Evolutionary conservation across 371 early-diverging fungal species (phyloP), one percentile per base, ranked within the genome.

Genomic region (Paramicrosporidium saccamoebae): DNA sequence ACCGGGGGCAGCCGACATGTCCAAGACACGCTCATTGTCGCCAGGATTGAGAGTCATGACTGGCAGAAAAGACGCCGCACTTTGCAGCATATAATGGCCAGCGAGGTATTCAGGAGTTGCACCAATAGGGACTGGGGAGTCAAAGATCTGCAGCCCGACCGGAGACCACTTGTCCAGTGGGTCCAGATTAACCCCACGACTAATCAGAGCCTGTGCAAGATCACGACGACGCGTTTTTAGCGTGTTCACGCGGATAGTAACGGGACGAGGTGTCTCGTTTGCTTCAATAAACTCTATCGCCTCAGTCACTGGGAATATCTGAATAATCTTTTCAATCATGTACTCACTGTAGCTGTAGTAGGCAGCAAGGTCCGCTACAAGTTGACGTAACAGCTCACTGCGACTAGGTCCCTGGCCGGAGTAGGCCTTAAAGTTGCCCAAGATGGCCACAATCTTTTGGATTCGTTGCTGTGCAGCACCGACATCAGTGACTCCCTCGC

Each of bases 1-100:
- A 26, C 98, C 98, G 4, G 98, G 98, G n/a, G 97, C 90, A 13
- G 92, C 68, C 27, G 84, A 82, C 94, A 98, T 88, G 48, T 98
- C 98, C 14, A 96, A 50, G n/a, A 94, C 61, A 23, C 65, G 58
- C 32, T 90, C 82, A 33, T 73, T 54, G 25, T 74, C 77, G 41
- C 73, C 67, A 17, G 88, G 86, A 7, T 75, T 84, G 12, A 98
- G 48, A 0, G 92, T 71, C 55, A 98, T 68, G 14, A 94, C 96
- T 10, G 97, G 92, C 30, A 98, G 49, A 48, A 95, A 81, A 1
- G 94, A 94, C 7, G 82, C 66, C 3, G 95, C 95, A 1, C 92
- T 75, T 44, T 98, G 98, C 20, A 98, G 63, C 66, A 86, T 88
- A 37, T 98, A 98, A 33, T 84, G 74, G n/a, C 98, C 98, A n/a